A percentile compares a stretch with the other conserved stretches of the same genome.
Conservation (phyloP, 2,329 filamentous ascomycete species). For the Alternaria sp. region DNA sequence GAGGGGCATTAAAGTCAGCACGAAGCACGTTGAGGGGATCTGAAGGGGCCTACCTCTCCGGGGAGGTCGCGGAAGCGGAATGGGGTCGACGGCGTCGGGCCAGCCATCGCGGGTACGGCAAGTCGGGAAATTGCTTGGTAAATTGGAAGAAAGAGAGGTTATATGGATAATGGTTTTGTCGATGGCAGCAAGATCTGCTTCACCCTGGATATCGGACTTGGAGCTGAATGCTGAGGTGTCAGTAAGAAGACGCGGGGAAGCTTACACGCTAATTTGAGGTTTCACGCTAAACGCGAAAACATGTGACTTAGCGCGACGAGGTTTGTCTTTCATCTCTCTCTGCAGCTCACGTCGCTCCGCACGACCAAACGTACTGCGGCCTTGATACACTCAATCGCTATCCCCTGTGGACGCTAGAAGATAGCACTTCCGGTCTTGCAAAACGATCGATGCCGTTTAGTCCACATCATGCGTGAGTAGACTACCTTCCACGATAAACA, state of each 20-base stretch:
- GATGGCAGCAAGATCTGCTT: background rate
- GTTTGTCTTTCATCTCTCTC: background rate
- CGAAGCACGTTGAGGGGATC: background rate
- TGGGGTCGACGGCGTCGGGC: background rate
- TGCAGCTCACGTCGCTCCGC: background rate
- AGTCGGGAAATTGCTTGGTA: background rate
- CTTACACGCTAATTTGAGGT: background rate
- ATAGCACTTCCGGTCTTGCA: background rate
- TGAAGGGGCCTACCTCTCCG: background rate
- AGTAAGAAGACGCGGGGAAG: background rate
- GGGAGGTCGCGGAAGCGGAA: constrained; percentile 12
- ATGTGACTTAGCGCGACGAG: background rate
- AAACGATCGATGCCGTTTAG: background rate
- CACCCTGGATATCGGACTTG: background rate
- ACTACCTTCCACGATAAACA: background rate
- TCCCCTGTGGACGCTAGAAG: background rate
- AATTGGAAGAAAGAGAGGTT: background rate
- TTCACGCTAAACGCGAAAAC: background rate
- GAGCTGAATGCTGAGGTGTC: background rate
- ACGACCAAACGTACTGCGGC: background rate
- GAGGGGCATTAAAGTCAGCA: background rate
- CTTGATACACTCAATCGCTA: background rate
- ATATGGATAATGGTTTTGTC: too few relatives aligned
- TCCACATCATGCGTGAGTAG: background rate
- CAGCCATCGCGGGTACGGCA: background rate